Evolutionary conservation across 2,329 filamentous ascomycete species (phyloP), one percentile per base, ranked within the genome.

Genomic region (Fusarium proliferatum): DNA sequence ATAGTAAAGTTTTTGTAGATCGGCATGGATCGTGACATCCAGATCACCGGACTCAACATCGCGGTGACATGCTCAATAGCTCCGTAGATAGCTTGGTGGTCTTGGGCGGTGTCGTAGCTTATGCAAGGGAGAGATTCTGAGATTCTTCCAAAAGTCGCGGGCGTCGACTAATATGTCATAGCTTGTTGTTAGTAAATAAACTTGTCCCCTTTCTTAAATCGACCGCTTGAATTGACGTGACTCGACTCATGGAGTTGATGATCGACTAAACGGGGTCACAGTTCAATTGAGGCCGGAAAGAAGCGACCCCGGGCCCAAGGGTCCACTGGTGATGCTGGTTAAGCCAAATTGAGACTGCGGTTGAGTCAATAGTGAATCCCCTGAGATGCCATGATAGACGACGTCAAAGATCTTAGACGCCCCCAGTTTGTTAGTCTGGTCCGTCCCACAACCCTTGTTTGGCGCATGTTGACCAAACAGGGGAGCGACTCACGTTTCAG

Each of bases 401-500:
- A 74, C 43, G 58, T 70, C 72, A 74, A 74, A 72, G 49, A 62
- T 74, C 71, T 73, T 52, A 71, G 61, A 43, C 58, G 62, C 49
- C 64, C 64, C 63, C 63, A 61, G 63, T 59, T 51, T 48, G 61
- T 39, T 67, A 73, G 71, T 67, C 59, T 58, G 51, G 34, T 38
- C 42, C 33, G 67, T 61, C 57, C 62, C 64, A 73, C 67, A 45
- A 52, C 62, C 73, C 69, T 73, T 64, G 60, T 59, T 59, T 64
- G 72, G 65, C 49, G 76, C 72, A 65, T 71, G 43, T 61, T 56
- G 63, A 55, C 73, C 72, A 72, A 58, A 70, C 76, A 78, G 67
- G 76, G 75, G 70, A 76, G 73, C 72, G 74, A 78, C 76, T 78
- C 76, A 77, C 75, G 76, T 78, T 78, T 78, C 76, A 78, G 76